Percentiles rank a stretch among this genome's conserved stretches.
Evolutionary conservation across 495 filamentous ascomycete species (phyloP).

Genomic region (Astrocystis sublimbata): DNA sequence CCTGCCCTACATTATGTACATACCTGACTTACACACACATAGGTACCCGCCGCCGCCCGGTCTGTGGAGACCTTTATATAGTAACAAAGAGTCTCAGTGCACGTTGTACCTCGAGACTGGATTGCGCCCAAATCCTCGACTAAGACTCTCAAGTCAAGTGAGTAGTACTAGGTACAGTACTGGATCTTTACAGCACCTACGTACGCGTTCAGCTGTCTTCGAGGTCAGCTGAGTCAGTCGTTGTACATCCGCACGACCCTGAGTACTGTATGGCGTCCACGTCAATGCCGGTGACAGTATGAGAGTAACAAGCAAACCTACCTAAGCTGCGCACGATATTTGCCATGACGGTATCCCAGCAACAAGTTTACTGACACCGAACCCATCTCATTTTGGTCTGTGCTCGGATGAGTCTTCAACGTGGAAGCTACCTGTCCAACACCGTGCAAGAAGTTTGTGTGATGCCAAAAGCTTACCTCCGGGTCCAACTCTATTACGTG

Average conservation of each 20-base stretch:
- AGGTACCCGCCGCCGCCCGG: no score
- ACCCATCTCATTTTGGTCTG: not conserved
- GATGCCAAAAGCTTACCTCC: no score
- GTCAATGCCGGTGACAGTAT: not conserved
- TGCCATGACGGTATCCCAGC: no score
- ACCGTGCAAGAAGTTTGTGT: no score
- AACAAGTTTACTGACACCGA: not conserved
- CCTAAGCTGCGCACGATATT: not conserved
- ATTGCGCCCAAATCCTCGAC: not conserved
- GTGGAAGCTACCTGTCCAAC: no score
- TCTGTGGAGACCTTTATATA: not conserved
- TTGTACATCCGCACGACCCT: not conserved
- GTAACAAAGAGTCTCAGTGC: not conserved
- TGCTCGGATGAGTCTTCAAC: no score
- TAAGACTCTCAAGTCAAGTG: no score
- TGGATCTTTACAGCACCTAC: no score
- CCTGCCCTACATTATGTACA: no score
- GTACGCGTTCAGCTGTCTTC: not conserved
- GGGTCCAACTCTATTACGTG: no score
- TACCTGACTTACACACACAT: no score
- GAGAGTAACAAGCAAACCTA: not conserved
- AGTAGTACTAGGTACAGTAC: no score
- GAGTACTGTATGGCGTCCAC: not conserved
- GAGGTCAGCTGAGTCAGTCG: slow-evolving; percentile 2
- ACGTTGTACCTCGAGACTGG: not conserved